Evolutionary conservation across 2,329 filamentous ascomycete species (phyloP), one percentile per base, ranked within the genome.

Genomic region (Phialemonium atrogriseum): DNA sequence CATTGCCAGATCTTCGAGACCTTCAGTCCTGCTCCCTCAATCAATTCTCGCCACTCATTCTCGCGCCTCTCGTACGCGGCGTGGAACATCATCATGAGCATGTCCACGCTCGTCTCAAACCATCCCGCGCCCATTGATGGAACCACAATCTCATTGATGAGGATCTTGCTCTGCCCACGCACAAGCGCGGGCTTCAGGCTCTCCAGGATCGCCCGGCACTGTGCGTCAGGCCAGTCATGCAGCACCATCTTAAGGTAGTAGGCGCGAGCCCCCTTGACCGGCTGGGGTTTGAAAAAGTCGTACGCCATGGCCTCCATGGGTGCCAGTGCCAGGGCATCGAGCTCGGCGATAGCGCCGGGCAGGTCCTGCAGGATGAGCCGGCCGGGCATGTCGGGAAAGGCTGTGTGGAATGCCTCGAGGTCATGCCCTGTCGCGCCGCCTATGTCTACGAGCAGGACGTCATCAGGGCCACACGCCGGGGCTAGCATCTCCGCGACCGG

Each of bases 311-410:
- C 34, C 22, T 45, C 45, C 27, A 58, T n/a, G n/a, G n/a, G n/a
- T n/a, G n/a, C n/a, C n/a, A n/a, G n/a, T n/a, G n/a, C n/a, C n/a
- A n/a, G n/a, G n/a, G n/a, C n/a, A n/a, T n/a, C n/a, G n/a, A n/a
- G n/a, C n/a, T n/a, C n/a, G n/a, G n/a, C n/a, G n/a, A n/a, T n/a
- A n/a, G n/a, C n/a, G n/a, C n/a, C n/a, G n/a, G n/a, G n/a, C 5
- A 64, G 48, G 37, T 73, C 70, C 40, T 74, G 66, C 0, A 73
- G 48, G 1, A 73, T 45, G 3, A 71, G 44, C 4, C 54, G 49
- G 2, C 67, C 66, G 0, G 58, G 55, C 0, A 50, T 44, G 1
- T 53, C 30, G 0, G 61, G 56, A 37, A 57, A 55, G 28, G 59
- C 56, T 0, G 42, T 38, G 3, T 32, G 49, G 34, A 68, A 58